phyloP scores from a whole-genome alignment of 768 basidiomycete genomes.

The Xerocomus spinulosus region DNA sequence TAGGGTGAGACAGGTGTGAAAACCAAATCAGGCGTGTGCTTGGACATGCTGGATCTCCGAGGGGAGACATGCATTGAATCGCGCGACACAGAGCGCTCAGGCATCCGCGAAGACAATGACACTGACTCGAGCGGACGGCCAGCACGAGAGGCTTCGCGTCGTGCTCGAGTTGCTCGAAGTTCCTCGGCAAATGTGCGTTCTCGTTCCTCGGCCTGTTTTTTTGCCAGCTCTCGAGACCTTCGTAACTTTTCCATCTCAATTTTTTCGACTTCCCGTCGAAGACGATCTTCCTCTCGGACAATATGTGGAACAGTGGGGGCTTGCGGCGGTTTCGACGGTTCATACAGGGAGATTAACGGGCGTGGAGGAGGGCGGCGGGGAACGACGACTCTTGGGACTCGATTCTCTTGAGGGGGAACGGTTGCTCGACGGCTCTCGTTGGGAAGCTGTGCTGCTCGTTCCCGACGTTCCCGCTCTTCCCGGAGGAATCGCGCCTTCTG shows the following conservation, averaged over 20 bases:
- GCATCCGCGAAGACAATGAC: conserved; percentile 17
- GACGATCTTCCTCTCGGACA: conserved; percentile 40
- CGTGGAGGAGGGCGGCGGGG: conserved; percentile 14
- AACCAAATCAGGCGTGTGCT: conserved; percentile 44
- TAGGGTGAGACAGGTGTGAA: conserved; percentile 31
- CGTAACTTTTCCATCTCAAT: conserved; percentile 49
- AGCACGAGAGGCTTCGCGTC: conserved; percentile 55
- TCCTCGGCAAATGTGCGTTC: conserved; percentile 54
- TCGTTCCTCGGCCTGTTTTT: conserved; percentile 44
- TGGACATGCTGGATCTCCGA: conserved; percentile 31
- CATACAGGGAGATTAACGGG: conserved; percentile 14
- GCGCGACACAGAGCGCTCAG: conserved; percentile 32
- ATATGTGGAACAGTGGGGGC: conserved; percentile 3
- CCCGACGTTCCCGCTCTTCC: conserved; percentile 52
- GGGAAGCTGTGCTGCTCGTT: conserved; percentile 30
- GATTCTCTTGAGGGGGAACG: conserved; percentile 7
- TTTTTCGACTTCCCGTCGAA: conserved; percentile 45
- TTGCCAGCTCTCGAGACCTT: conserved; percentile 33
- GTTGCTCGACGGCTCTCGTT: conserved; percentile 31
- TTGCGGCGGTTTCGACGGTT: conserved; percentile 7
- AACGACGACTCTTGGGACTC: conserved; percentile 11
- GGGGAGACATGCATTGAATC: conserved; percentile 31
- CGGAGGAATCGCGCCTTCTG: conserved; percentile 66
- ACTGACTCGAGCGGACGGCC: conserved; percentile 33
- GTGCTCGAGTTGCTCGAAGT: conserved; percentile 53